Evolutionary conservation across 2,329 filamentous ascomycete genomes (phyloP).

Genomic region (Claviceps cyperi): DNA sequence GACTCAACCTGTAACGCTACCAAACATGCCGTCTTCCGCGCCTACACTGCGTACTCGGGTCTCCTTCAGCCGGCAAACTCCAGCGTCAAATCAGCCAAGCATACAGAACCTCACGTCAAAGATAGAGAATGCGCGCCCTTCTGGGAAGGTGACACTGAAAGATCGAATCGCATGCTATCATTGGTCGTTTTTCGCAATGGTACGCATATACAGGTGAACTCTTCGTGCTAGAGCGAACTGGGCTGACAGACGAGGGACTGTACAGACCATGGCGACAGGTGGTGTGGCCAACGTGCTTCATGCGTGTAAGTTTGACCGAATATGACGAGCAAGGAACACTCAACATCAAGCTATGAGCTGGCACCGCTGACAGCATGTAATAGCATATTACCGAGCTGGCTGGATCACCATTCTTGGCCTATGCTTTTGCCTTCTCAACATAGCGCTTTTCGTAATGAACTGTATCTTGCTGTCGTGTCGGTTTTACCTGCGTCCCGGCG

Average conservation of each 20-base stretch:
- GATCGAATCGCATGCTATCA: conserved; percentile 38
- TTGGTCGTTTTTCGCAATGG: conserved; percentile 67
- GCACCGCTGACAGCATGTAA: background rate
- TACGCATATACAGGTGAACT: background rate
- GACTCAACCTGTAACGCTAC: background rate
- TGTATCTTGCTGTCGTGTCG: conserved; percentile 49
- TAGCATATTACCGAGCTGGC: conserved; percentile 16
- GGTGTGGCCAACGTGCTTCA: conserved; percentile 41
- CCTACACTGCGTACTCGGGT: background rate
- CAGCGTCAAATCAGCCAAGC: conserved; percentile 7
- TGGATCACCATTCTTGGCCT: conserved; percentile 46
- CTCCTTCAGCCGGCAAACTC: background rate
- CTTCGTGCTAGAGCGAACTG: background rate
- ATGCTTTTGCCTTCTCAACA: conserved; percentile 48
- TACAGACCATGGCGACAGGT: conserved; percentile 33
- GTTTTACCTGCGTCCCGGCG: conserved; percentile 56
- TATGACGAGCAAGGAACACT: background rate
- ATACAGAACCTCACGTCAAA: conserved; percentile 22
- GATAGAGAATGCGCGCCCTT: conserved; percentile 12
- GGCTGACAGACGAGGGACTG: background rate
- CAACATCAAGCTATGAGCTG: background rate
- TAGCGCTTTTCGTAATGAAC: conserved; percentile 48
- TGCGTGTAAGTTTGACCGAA: conserved; percentile 10
- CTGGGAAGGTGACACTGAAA: conserved; percentile 26
- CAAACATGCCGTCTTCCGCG: background rate